Evolutionary conservation across 2,329 filamentous ascomycete species (phyloP).

Genomic region (Orbilia javanica): DNA sequence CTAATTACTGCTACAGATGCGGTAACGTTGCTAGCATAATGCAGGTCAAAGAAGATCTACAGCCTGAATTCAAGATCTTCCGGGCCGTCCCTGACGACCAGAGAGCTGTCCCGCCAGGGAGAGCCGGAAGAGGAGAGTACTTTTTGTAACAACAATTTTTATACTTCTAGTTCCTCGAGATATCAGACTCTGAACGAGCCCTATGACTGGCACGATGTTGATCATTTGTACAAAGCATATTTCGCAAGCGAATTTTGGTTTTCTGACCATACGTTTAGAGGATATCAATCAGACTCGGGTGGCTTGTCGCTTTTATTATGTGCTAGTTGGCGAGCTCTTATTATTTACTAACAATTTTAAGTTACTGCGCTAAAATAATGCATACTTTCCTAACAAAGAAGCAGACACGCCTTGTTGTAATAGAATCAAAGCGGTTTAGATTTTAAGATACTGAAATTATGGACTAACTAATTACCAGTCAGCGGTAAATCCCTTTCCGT

Average conservation of each 20-base stretch:
- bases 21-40: constrained; percentile 80
- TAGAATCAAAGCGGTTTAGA: background rate
- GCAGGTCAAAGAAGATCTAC: constrained; percentile 85
- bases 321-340: constrained; percentile 7
- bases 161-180: constrained; percentile 4
- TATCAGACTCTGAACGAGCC: background rate
- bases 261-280: constrained; percentile 12
- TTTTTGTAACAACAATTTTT: constrained; percentile 70
- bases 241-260: constrained; percentile 38
- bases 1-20: constrained; percentile 68
- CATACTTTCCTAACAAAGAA: background rate
- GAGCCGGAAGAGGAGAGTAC: constrained; percentile 77
- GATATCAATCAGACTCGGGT: background rate
- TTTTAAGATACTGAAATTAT: background rate
- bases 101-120: constrained; percentile 80
- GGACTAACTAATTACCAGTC: constrained; percentile 34
- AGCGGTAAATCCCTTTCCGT: constrained; percentile 33
- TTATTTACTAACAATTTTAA: background rate
- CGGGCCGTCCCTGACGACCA: constrained; percentile 87
- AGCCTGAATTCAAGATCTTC: constrained; percentile 93
- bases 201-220: constrained; percentile 8
- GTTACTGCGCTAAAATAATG: background rate
- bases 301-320: background rate
- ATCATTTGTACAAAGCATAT: constrained; percentile 56
- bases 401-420: background rate